A percentile compares a stretch with the other conserved stretches of the same genome.
Evolutionary conservation across 192 early-diverging fungal genomes (phyloP).

Genomic region (Backusella westeae): DNA sequence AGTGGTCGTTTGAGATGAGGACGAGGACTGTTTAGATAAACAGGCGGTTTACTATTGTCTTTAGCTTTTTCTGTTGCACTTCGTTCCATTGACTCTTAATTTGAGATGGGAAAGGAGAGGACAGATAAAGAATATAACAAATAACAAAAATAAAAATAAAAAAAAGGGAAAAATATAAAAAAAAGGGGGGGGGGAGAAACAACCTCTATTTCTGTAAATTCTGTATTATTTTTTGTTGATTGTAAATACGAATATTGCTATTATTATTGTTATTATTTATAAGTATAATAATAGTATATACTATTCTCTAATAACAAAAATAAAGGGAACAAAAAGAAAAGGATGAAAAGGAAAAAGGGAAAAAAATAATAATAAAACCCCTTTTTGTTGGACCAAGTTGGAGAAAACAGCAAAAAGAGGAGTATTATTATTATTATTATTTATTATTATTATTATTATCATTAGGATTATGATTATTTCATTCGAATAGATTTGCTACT

Average conservation of each 20-base stretch:
- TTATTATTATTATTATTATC: too few species aligned
- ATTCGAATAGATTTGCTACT: constrained; percentile 2
- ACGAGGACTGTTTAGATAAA: constrained; percentile 19
- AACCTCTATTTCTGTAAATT: constrained; percentile 2
- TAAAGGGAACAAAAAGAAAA: neutral
- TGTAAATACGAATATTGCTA: too few species aligned
- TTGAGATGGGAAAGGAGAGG: neutral
- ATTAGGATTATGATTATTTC: neutral
- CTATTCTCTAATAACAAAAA: neutral
- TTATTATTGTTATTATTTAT: neutral
- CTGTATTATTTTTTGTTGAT: neutral
- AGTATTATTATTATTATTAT: neutral
- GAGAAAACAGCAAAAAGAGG: neutral
- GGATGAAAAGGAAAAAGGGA: neutral
- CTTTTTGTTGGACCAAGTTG: neutral
- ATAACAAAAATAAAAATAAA: neutral
- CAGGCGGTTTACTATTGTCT: constrained; percentile 7
- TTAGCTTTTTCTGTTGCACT: neutral
- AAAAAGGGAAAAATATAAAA: neutral
- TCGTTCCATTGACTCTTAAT: neutral
- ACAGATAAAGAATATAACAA: neutral
- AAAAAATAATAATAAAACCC: neutral
- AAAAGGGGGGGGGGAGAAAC: neutral
- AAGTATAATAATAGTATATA: neutral
- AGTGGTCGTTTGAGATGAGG: constrained; percentile 12